Conservation (phyloP, 2,329 filamentous ascomycete species). For the Stachybotrys chlorohalonatus region DNA sequence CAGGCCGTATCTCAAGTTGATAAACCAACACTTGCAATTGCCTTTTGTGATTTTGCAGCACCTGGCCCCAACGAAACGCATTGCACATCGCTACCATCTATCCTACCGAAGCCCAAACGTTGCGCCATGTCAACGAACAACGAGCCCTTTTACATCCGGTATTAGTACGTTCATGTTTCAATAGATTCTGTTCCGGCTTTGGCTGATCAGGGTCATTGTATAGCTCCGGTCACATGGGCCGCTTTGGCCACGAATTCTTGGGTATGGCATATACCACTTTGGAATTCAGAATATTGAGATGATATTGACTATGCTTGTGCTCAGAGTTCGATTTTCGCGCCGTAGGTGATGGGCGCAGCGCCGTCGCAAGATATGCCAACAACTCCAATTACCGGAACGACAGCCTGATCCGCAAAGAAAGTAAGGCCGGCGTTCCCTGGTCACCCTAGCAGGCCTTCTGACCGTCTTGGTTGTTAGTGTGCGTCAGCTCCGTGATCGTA, state of each 20-base stretch:
- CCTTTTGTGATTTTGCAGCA: no score
- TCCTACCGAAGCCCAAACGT: no score
- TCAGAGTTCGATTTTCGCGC: slow-evolving; percentile 94
- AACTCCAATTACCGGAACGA: slow-evolving; percentile 99
- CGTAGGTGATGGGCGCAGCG: slow-evolving; percentile 85
- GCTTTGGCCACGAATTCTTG: slow-evolving; percentile 96
- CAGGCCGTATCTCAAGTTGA: no score
- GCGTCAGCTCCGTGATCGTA: slow-evolving; percentile 82
- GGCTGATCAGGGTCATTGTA: slow-evolving; percentile 1
- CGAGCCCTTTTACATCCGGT: slow-evolving; percentile 90
- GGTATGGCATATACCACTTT: slow-evolving; percentile 40
- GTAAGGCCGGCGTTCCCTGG: slow-evolving; percentile 44
- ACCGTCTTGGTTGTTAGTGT: slow-evolving; percentile 54
- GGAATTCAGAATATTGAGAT: no score
- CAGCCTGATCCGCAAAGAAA: slow-evolving; percentile 98
- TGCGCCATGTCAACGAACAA: slow-evolving; percentile 22
- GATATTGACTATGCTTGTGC: no score
- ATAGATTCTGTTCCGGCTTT: neutral
- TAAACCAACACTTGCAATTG: no score
- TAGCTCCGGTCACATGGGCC: slow-evolving; percentile 94
- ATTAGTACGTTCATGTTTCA: slow-evolving; percentile 63
- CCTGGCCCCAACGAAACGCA: no score
- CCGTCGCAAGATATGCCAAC: slow-evolving; percentile 93
- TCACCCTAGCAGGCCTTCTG: neutral
- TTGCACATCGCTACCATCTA: no score